A percentile compares a stretch with the other conserved stretches of the same genome.
Evolutionary conservation across 805 yeast species (phyloP).

Genomic region (Saccharomycopsis sp.): DNA sequence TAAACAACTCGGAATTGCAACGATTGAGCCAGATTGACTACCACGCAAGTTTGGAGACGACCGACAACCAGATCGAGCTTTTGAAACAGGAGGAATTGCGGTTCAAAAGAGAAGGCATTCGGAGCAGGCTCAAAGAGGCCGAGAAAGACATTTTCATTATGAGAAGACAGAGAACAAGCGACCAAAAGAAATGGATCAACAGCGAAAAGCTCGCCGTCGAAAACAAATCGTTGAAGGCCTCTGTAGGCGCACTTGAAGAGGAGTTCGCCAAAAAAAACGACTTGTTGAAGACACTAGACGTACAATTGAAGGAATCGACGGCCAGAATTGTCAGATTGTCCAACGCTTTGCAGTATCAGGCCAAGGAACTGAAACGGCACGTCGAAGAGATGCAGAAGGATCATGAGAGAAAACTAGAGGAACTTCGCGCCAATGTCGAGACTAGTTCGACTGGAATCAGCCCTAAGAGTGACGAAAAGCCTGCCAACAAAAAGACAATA

Average conservation of each 20-base stretch:
- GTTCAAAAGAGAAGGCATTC: slow-evolving; percentile 2
- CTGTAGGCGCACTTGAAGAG: neutral
- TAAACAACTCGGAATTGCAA: slow-evolving; percentile 14
- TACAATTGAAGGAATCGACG: neutral
- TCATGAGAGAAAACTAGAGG: neutral
- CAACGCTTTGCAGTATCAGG: neutral
- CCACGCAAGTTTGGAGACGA: slow-evolving; percentile 5
- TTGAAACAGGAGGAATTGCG: slow-evolving; percentile 14
- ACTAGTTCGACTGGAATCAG: neutral
- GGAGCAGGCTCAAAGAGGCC: neutral
- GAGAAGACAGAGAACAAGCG: slow-evolving; percentile 11
- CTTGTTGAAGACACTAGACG: neutral
- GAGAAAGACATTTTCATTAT: slow-evolving; percentile 2
- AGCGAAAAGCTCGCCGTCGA: slow-evolving; percentile 17
- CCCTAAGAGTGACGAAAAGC: neutral
- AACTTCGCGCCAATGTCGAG: neutral
- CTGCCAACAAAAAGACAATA: neutral
- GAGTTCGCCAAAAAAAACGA: neutral
- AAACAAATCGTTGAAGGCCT: slow-evolving; percentile 15
- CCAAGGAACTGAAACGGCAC: neutral
- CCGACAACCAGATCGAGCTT: slow-evolving; percentile 9
- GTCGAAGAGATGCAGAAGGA: neutral
- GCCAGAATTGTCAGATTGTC: neutral
- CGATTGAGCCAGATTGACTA: slow-evolving; percentile 6
- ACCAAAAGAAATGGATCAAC: slow-evolving; percentile 7